These are phyloP conservation scores for Diplodia seriata DNA, from an alignment of 2,329 filamentous ascomycete species.

Conservation along the genomic window DNA sequence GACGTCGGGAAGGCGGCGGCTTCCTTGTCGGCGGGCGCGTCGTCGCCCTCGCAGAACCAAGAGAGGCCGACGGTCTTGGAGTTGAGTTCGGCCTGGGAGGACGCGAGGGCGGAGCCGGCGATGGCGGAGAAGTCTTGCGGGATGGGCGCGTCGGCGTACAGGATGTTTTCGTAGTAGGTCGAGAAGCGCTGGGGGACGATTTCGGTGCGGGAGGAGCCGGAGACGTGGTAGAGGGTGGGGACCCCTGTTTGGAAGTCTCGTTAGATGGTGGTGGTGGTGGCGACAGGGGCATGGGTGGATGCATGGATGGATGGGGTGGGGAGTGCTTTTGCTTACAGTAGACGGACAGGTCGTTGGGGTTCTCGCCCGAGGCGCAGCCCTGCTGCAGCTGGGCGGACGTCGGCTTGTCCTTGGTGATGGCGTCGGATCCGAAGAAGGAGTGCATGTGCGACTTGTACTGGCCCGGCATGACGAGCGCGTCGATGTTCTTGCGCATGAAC, in stretches of 20 bases:
- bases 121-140: constrained; percentile 54
- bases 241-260: constrained; percentile 37
- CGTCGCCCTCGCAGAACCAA: constrained; percentile 49
- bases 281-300: too few species aligned
- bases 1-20: constrained; percentile 41
- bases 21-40: constrained; percentile 34
- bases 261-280: too few species aligned
- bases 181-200: constrained; percentile 51
- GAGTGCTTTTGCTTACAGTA: constrained; percentile 45
- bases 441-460: constrained; percentile 53
- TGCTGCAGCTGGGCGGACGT: constrained; percentile 50
- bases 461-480: constrained; percentile 54
- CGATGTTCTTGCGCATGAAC: constrained; percentile 57
- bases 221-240: constrained; percentile 52
- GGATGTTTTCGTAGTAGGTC: constrained; percentile 55
- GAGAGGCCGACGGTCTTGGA: constrained; percentile 39
- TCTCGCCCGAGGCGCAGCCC: constrained; percentile 55
- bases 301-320: too few species aligned
- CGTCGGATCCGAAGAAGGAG: constrained; percentile 56
- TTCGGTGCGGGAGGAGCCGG: constrained; percentile 45
- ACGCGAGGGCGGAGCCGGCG: constrained; percentile 51
- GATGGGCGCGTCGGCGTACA: constrained; percentile 54
- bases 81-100: constrained; percentile 38
- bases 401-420: constrained; percentile 49
- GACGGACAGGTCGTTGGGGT: constrained; percentile 56